Percentiles rank a stretch among this genome's conserved stretches.
Conservation (phyloP, 371 early-diverging fungal species). For the Mucor racemosus region DNA sequence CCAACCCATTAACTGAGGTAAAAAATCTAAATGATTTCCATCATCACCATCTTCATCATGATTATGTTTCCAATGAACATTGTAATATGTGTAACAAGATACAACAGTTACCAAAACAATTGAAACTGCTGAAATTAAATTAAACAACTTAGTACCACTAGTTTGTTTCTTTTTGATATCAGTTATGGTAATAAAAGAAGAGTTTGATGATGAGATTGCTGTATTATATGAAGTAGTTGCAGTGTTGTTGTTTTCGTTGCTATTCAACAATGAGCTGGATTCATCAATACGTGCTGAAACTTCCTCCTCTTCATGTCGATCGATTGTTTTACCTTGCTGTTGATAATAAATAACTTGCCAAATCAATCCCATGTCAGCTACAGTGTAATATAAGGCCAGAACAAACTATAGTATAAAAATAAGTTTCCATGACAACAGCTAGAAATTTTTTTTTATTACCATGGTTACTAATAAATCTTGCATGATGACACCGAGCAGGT, state of each 20-base stretch:
- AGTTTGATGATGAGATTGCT: constrained; percentile 5
- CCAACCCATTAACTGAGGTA: constrained; percentile 52
- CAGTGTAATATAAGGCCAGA: constrained; percentile 53
- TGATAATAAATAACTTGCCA: constrained; percentile 60
- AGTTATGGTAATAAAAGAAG: not conserved
- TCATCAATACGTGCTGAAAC: not conserved
- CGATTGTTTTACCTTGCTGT: constrained; percentile 11
- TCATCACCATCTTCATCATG: not conserved
- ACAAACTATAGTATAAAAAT: constrained; percentile 33
- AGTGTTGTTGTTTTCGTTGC: not conserved
- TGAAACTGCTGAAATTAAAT: constrained; percentile 17
- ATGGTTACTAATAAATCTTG: constrained; percentile 75
- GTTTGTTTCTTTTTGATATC: constrained; percentile 1
- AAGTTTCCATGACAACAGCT: not conserved
- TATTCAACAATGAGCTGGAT: not conserved
- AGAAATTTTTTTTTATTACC: constrained; percentile 26
- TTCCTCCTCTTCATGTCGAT: not conserved
- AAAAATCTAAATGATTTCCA: constrained; percentile 1
- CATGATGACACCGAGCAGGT: constrained; percentile 75
- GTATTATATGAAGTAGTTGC: not conserved
- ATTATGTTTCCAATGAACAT: constrained; percentile 6
- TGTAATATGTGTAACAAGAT: constrained; percentile 35
- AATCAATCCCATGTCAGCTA: constrained; percentile 57
- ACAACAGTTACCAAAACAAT: constrained; percentile 23
- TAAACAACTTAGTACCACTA: constrained; percentile 15